Base-by-base conservation (phyloP, 192 early-diverging fungal species). In the Endogone sp. region DNA sequence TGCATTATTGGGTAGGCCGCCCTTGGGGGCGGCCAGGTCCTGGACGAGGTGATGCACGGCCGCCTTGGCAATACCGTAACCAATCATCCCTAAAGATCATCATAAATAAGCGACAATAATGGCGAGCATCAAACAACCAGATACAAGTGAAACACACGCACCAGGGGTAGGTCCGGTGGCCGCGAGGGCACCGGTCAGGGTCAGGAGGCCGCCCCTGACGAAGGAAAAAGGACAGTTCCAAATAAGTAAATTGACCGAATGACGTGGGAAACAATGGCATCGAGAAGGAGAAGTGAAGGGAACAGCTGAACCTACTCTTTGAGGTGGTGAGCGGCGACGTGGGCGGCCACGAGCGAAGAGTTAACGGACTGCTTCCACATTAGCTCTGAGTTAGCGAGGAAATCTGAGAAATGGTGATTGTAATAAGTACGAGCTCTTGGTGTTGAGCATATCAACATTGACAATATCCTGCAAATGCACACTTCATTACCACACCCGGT, bases 1-100 rank as follows among this genome's bases (percentile, higher is more conserved):
- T 59, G 88, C 84, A 28, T 73, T 74, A 0, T 77, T 64, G 30
- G 92, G 92, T 16, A 99, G 74, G 3, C 95, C 97, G 64, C 88
- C 86, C 16, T 79, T 84, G 54, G 83, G 67, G 3, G 80, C 85
- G 49, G 94, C 91, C 56, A 92, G 73, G 69, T 90, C 92, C 29
- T 86, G 75, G 0, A 94, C 87, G 66, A 97, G 73, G 32, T 99
- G 97, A 79, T 97, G 95, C 24, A 96, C 94, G 4, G 90, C 90
- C 16, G 95, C 93, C 75, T 99, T 99, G 57, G 94, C 93, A 75
- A 95, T 79, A 29, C 97, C 97, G 73, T 99, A 98, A 16, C 93
- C 95, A 65, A 95, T 86, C 89, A 85, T 86, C 49, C 77, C 67
- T 49, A 56, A 25, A 16, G 55, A 22, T 10, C 59, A 23, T 23